phyloP scores from a whole-genome alignment of 2,329 filamentous ascomycete species.

The Aspergillus caelatus region DNA sequence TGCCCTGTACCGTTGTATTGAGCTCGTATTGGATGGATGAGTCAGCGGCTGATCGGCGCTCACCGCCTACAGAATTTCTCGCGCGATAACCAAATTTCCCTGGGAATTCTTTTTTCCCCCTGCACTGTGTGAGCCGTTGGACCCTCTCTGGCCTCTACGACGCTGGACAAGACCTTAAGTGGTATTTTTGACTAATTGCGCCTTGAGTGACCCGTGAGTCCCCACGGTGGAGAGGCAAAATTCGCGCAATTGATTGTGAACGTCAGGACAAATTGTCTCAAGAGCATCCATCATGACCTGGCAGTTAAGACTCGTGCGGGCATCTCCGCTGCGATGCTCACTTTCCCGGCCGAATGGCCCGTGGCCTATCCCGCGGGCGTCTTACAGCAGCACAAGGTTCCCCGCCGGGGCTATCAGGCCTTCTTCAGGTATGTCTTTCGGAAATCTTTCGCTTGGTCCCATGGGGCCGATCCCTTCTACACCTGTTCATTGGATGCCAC shows the following conservation, averaged over 20 bases:
- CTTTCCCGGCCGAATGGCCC: slow-evolving; percentile 34
- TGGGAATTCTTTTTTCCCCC: not conserved
- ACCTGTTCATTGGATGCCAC: slow-evolving; percentile 5
- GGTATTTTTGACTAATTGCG: not conserved
- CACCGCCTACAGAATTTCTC: slow-evolving; percentile 1
- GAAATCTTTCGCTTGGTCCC: slow-evolving; percentile 11
- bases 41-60: not conserved
- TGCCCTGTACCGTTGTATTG: not conserved
- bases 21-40: not conserved
- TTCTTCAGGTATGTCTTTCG: slow-evolving; percentile 15
- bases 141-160: not conserved
- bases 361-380: slow-evolving; percentile 20
- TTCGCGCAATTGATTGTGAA: slow-evolving; percentile 12
- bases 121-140: not conserved
- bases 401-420: slow-evolving; percentile 14
- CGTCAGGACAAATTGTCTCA: not conserved
- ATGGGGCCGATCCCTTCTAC: slow-evolving; percentile 3
- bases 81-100: not conserved
- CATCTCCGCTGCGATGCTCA: slow-evolving; percentile 32
- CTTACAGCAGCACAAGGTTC: slow-evolving; percentile 15
- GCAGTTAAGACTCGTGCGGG: slow-evolving; percentile 37
- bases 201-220: not conserved
- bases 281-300: slow-evolving; percentile 30
- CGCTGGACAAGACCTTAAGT: not conserved
- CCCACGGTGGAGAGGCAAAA: slow-evolving; percentile 16